Evolutionary conservation across 2,329 filamentous ascomycete species (phyloP).

Genomic region (Xylariaceae sp.): DNA sequence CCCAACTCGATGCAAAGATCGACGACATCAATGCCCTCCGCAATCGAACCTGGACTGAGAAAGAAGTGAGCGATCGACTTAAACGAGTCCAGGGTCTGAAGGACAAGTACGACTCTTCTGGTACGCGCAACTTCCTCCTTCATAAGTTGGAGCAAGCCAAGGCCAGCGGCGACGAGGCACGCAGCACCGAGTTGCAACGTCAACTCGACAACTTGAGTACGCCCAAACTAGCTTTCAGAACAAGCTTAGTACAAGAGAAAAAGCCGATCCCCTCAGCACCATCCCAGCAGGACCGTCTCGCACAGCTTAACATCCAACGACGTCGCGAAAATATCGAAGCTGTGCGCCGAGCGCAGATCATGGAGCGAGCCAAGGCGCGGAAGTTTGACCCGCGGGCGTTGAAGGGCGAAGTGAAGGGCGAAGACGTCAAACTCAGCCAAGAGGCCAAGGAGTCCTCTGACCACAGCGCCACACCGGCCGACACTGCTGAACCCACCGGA

Average conservation of each 20-base stretch:
- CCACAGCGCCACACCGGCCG: constrained; percentile 39
- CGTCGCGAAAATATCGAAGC: constrained; percentile 79
- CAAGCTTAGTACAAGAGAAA: constrained; percentile 52
- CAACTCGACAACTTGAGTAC: constrained; percentile 59
- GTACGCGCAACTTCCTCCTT: constrained; percentile 59
- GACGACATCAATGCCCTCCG: constrained; percentile 75
- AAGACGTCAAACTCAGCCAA: constrained; percentile 61
- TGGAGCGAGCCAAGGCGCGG: constrained; percentile 63
- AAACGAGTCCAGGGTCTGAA: constrained; percentile 64
- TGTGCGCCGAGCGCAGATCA: constrained; percentile 83
- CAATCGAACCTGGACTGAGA: constrained; percentile 74
- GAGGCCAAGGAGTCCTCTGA: constrained; percentile 52
- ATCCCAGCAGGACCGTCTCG: constrained; percentile 74
- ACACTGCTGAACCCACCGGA: constrained; percentile 39
- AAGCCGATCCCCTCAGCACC: constrained; percentile 47
- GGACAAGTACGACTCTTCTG: constrained; percentile 59
- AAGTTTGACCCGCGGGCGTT: constrained; percentile 57
- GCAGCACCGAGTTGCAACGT: constrained; percentile 49
- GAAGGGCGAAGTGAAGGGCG: constrained; percentile 56
- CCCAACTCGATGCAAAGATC: constrained; percentile 64
- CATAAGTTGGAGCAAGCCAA: constrained; percentile 63
- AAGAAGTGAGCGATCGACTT: constrained; percentile 75
- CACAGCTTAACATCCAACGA: constrained; percentile 78
- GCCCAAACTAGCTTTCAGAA: constrained; percentile 69
- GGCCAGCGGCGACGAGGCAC: constrained; percentile 56